A percentile compares a stretch with the other conserved stretches of the same genome.
phyloP scores from a whole-genome alignment of 129 eudicot species.

The Helianthus tuberosus region DNA sequence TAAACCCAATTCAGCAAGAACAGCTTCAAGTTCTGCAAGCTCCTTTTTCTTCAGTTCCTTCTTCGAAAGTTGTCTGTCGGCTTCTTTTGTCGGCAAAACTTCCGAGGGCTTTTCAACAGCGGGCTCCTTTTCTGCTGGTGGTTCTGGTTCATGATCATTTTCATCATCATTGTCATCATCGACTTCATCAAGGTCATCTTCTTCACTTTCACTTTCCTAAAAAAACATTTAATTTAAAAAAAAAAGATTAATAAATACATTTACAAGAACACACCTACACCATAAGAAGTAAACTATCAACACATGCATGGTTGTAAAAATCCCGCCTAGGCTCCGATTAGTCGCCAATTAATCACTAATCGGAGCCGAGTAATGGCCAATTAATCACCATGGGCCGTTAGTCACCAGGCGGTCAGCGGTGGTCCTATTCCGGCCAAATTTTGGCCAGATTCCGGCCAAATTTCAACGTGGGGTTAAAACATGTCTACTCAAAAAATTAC shows the following conservation, averaged over 20 bases:
- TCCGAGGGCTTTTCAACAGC: conserved; percentile 56
- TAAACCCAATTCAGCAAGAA: conserved; percentile 79
- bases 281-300: not conserved
- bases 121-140: conserved; percentile 48
- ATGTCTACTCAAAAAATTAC: no score
- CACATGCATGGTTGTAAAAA: no score
- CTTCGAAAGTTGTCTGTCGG: conserved; percentile 93
- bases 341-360: no score
- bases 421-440: no score
- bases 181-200: conserved; percentile 69
- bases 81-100: conserved; percentile 65
- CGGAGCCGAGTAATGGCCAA: no score
- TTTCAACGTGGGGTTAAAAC: no score
- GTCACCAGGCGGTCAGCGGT: no score
- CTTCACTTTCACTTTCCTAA: conserved; percentile 97
- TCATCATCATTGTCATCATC: conserved; percentile 88
- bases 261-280: not conserved
- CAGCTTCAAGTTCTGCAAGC: conserved; percentile 92
- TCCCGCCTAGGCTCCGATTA: no score
- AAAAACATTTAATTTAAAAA: not conserved
- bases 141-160: conserved; percentile 61
- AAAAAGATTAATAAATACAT: not conserved
- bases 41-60: conserved; percentile 91
- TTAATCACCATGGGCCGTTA: no score
- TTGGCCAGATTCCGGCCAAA: no score